phyloP scores from a whole-genome alignment of 2,329 filamentous ascomycete species.

The Pseudopyrenochaeta lycopersici region DNA sequence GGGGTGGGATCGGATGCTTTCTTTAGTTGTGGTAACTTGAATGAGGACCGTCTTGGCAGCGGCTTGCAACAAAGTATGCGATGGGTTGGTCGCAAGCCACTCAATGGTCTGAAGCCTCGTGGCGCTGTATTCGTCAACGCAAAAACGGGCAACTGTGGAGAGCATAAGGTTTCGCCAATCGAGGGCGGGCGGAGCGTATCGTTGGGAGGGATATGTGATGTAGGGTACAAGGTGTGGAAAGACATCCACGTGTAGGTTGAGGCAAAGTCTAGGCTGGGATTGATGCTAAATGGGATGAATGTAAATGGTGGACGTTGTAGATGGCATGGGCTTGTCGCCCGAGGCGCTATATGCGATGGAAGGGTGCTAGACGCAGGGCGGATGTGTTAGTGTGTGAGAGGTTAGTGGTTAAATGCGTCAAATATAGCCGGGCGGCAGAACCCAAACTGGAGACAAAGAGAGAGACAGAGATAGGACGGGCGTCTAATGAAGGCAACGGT shows the following conservation, averaged over 20 bases:
- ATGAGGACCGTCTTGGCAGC: too few relatives aligned
- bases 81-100: neutral
- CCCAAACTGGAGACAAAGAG: neutral
- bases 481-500: neutral
- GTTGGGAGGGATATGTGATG: conserved; percentile 5
- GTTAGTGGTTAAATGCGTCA: neutral
- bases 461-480: neutral
- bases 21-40: neutral
- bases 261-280: neutral
- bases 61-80: too few relatives aligned
- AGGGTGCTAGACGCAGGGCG: neutral
- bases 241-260: neutral
- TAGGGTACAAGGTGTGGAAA: neutral
- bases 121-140: neutral
- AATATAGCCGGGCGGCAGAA: neutral
- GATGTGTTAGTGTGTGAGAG: neutral
- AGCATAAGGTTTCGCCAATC: conserved; percentile 9
- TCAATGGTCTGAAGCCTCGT: neutral
- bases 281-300: neutral
- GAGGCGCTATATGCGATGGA: neutral
- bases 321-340: too few relatives aligned
- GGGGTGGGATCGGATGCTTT: neutral
- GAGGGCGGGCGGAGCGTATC: conserved; percentile 3
- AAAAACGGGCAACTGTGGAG: conserved; percentile 2
- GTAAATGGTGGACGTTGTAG: too few relatives aligned